Percentiles rank a stretch among this genome's conserved stretches.
Evolutionary conservation across 1,139 yeast genomes (phyloP).

Genomic region (Diutina neorugosa): DNA sequence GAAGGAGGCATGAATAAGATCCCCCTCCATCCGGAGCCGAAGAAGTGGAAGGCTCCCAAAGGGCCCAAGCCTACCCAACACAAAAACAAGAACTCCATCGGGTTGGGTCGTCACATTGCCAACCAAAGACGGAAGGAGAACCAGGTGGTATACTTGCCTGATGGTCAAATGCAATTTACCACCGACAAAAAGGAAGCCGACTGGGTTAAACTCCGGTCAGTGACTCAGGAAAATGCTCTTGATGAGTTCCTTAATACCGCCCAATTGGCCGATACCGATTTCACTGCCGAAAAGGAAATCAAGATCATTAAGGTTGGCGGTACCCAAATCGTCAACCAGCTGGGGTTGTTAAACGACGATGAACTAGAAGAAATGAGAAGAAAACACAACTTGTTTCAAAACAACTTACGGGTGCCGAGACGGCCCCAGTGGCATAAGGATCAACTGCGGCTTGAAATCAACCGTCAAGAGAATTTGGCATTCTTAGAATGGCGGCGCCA

Average conservation of each 20-base stretch:
- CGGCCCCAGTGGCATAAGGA: slow-evolving; percentile 75
- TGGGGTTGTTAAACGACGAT: slow-evolving; percentile 47
- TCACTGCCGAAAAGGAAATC: slow-evolving; percentile 86
- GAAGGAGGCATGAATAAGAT: slow-evolving; percentile 19
- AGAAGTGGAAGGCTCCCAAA: slow-evolving; percentile 57
- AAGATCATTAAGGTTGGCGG: slow-evolving; percentile 71
- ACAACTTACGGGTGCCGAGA: slow-evolving; percentile 84
- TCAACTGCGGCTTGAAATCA: slow-evolving; percentile 69
- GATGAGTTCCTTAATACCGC: slow-evolving; percentile 95
- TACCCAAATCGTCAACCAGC: slow-evolving; percentile 35
- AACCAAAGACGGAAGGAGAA: slow-evolving; percentile 64
- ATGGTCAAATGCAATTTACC: slow-evolving; percentile 75
- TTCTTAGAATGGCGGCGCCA: slow-evolving; percentile 91
- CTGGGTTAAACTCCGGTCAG: slow-evolving; percentile 86
- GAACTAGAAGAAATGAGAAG: slow-evolving; percentile 49
- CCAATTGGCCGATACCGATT: slow-evolving; percentile 90
- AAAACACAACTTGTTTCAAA: slow-evolving; percentile 64
- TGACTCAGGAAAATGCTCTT: slow-evolving; percentile 86
- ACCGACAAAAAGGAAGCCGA: slow-evolving; percentile 75
- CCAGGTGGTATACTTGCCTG: slow-evolving; percentile 60
- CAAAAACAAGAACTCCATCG: slow-evolving; percentile 73
- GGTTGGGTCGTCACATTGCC: slow-evolving; percentile 75
- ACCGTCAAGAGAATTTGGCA: slow-evolving; percentile 80
- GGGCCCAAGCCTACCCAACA: slow-evolving; percentile 87
- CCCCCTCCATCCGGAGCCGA: slow-evolving; percentile 34